These are phyloP conservation scores for Lunasporangiospora selenospora DNA, from an alignment of 192 early-diverging fungal species.

Conservation along the genomic window DNA sequence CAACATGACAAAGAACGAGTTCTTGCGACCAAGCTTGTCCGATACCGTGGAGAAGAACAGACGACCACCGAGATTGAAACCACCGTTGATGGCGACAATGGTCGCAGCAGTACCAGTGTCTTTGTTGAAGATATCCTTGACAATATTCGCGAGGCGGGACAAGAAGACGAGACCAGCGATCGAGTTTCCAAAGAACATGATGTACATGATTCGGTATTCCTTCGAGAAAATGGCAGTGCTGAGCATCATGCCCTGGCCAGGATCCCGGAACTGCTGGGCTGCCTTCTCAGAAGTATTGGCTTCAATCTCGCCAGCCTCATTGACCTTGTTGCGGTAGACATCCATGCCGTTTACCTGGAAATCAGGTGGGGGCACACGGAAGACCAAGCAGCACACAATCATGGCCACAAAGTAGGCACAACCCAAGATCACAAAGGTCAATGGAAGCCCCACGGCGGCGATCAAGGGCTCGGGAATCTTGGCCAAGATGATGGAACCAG, in stretches of 20 bases:
- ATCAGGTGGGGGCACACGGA: constrained; percentile 67
- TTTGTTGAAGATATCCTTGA: constrained; percentile 60
- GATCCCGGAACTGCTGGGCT: constrained; percentile 41
- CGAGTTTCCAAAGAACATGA: constrained; percentile 66
- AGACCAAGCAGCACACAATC: constrained; percentile 57
- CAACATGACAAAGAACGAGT: constrained; percentile 69
- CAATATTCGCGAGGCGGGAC: constrained; percentile 64
- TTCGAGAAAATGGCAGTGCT: constrained; percentile 59
- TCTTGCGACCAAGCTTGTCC: constrained; percentile 68
- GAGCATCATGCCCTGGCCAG: constrained; percentile 59
- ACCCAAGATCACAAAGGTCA: constrained; percentile 72
- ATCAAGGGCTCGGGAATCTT: constrained; percentile 69
- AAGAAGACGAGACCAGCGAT: constrained; percentile 65
- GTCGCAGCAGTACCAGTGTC: constrained; percentile 26
- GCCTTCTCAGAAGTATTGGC: constrained; percentile 8
- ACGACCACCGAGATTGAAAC: constrained; percentile 66
- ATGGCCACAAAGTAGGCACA: constrained; percentile 66
- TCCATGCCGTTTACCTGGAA: constrained; percentile 73
- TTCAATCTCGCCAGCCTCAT: neutral
- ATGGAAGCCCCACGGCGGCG: constrained; percentile 58
- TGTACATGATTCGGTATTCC: constrained; percentile 68
- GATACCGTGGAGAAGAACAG: constrained; percentile 64
- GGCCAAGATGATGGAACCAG: constrained; percentile 73
- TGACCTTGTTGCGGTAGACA: constrained; percentile 51
- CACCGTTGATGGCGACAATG: constrained; percentile 67